Base-by-base conservation (phyloP, 2,329 filamentous ascomycete genomes). In the Scedosporium minutisporum region DNA sequence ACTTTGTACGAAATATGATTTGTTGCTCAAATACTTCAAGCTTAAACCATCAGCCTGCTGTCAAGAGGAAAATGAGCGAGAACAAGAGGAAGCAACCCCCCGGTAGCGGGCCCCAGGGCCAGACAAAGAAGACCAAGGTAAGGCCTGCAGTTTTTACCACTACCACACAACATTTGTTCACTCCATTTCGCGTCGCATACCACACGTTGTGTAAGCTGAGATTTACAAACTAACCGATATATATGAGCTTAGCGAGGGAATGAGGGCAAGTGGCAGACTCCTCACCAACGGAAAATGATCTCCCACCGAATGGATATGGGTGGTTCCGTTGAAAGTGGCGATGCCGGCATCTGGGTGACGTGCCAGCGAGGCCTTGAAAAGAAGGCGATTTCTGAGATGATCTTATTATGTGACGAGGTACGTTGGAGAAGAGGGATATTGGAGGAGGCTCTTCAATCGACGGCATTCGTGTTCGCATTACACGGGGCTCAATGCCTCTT, bases 281-380 rank as follows among this genome's bases (percentile, higher is more conserved):
- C 85, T 14, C 80, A 84, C 64, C 83, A 87, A 57, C 77, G 80
- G 68, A 74, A 76, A 41, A 86, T 81, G 69, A 67, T 76, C 53
- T 75, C 76, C 21, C 71, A 75, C 60, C 72, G 74, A 64, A 74
- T 73, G 14, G 76, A 75, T 46, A 67, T 74, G 66, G 79, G 78
- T 48, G 78, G 74, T 46, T 70, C 73, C 12, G 74, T 92, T 58
- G 83, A 89, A 67, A 78, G 87, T 4, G 88, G 89, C 4, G 88
- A 92, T 69, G 78, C 81, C 61, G 90, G 90, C 4, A 86, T 93
- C 64, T 93, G 89, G 88, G 87, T 87, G 29, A 92, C 89, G 0
- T 93, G 88, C 71, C 85, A 87, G 60, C 83, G 87, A 70, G 84
- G 84, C 66, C 87, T 89, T 76, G 88, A 90, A 73, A 79, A 78